These are phyloP conservation scores for Starmerella stellata DNA, from an alignment of 805 yeast species.

Conservation along the genomic window DNA sequence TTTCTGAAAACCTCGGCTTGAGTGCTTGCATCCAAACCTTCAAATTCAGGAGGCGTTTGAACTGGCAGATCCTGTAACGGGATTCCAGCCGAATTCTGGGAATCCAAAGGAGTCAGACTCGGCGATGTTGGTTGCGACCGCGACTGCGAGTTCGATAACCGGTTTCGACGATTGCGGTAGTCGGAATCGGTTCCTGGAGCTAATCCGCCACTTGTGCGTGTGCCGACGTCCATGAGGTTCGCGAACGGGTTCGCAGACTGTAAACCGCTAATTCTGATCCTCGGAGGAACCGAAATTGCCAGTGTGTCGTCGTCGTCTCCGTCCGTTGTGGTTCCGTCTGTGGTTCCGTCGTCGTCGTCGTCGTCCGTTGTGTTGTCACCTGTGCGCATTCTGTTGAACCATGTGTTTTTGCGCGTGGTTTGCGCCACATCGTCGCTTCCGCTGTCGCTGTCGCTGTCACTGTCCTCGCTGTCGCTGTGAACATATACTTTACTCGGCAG, in stretches of 20 bases:
- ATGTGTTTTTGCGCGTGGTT: slow-evolving; percentile 15
- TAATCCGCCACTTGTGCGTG: slow-evolving; percentile 20
- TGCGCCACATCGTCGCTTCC: slow-evolving; percentile 6
- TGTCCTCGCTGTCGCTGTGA: background rate
- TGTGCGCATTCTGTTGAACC: slow-evolving; percentile 13
- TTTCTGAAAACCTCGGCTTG: slow-evolving; percentile 1
- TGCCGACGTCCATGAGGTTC: slow-evolving; percentile 19
- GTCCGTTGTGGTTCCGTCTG: slow-evolving; percentile 3
- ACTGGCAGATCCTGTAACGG: slow-evolving; percentile 4
- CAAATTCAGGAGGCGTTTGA: background rate
- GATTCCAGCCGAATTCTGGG: slow-evolving; percentile 7
- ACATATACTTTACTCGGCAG: background rate
- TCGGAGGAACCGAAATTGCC: background rate
- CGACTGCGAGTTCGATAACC: slow-evolving; percentile 8
- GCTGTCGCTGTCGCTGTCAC: background rate
- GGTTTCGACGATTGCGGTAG: slow-evolving; percentile 14
- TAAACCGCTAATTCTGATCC: background rate
- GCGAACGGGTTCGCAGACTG: slow-evolving; percentile 7
- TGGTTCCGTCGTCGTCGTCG: slow-evolving; percentile 4
- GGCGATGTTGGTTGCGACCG: slow-evolving; percentile 9
- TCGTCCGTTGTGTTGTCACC: slow-evolving; percentile 4
- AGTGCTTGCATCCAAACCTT: background rate
- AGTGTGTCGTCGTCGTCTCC: background rate
- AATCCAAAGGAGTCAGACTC: slow-evolving; percentile 1
- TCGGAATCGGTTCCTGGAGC: slow-evolving; percentile 22